Evolutionary conservation across 768 basidiomycete genomes (phyloP), one percentile per base, ranked within the genome.

Genomic region (Amanita fuliginea): DNA sequence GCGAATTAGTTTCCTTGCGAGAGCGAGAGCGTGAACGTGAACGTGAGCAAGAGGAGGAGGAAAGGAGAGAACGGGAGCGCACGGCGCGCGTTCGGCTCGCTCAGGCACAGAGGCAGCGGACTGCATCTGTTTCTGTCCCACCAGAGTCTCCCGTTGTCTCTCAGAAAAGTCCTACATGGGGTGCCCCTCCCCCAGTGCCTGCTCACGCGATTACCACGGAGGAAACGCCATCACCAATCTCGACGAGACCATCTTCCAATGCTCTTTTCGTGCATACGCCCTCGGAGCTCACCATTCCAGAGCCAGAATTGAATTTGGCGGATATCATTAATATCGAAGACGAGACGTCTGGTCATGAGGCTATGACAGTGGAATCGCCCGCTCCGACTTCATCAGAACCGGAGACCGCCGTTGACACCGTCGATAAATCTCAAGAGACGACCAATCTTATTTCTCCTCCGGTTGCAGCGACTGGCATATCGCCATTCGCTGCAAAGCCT

Each of bases 301-400:
- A 83, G 60, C 76, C 76, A 28, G 84, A 86, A 64, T 60, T 86
- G 45, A 81, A 86, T 57, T 74, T 87, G 16, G 76, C 78, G 34
- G 85, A 87, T 61, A 67, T 87, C 55, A 86, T 87, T 53, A 85
- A 86, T 61, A 76, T 87, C 53, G 85, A 87, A 53, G 84, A 85
- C 43, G 81, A 82, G 49, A 62, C 67, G 16, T 50, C 60, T 39
- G 57, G 62, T 45, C 67, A 70, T 42, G 71, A 74, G 40, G 52
- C 53, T 6, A 52, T 61, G 47, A 45, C 53, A 42, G 51, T 54
- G n/a, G 57, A 61, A 42, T 52, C 60, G 4, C 49, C 54, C 13
- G 49, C 55, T 13, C 53, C 61, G 14, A 30, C 52, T 41, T 48
- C 57, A 9, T 52, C 57, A 9, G 30, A 51, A 24, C 30, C 46